A percentile compares a stretch with the other conserved stretches of the same genome.
Conservation (phyloP, 1,139 yeast genomes). For the Taphrina communis region DNA sequence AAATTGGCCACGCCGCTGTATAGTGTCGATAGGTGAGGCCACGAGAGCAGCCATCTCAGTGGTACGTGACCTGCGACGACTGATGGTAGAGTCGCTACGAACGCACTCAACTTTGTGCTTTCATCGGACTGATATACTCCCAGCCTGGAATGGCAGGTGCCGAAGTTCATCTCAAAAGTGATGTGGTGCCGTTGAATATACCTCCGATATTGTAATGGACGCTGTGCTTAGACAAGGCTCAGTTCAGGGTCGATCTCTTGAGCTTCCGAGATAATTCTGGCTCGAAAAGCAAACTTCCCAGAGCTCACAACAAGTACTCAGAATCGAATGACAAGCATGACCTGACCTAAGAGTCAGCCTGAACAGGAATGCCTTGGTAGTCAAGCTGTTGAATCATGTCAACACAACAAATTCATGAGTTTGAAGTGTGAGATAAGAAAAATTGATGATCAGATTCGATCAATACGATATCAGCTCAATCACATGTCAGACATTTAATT, state of each 20-base stretch:
- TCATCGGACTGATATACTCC: neutral
- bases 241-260: too few species aligned
- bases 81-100: constrained; percentile 15
- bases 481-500: neutral
- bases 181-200: too few species aligned
- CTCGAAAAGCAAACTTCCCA: too few species aligned
- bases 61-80: constrained; percentile 10
- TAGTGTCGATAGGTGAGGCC: constrained; percentile 29
- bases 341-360: neutral
- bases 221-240: too few species aligned
- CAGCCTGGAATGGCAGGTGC: neutral
- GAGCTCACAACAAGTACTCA: too few species aligned
- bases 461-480: neutral
- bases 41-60: constrained; percentile 25
- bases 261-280: too few species aligned
- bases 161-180: neutral
- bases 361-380: neutral
- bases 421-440: neutral
- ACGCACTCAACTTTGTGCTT: neutral
- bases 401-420: too few species aligned
- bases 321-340: too few species aligned
- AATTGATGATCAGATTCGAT: neutral
- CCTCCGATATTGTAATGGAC: too few species aligned
- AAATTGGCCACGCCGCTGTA: constrained; percentile 47
- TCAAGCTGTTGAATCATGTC: too few species aligned